Base-by-base conservation (phyloP, 352 stramenopile genomes). In the Blastocystis sp. region DNA sequence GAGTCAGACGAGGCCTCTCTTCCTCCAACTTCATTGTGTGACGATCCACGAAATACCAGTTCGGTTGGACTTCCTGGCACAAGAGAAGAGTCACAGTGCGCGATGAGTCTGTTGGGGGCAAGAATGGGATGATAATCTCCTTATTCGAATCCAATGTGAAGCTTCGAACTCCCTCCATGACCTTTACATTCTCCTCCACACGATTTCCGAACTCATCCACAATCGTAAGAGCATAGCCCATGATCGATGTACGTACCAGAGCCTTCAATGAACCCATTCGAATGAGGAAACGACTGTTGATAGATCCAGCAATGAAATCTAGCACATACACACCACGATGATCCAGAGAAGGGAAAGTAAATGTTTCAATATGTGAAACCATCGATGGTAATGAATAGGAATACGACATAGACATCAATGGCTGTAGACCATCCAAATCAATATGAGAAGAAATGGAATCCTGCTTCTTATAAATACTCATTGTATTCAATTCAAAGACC, bases 401-500 rank as follows among this genome's bases (percentile, higher is more conserved):
- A 14, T 77, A n/a, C 16, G 14, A 35, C 2, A 12, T 9, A 1
- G 32, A 43, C 14, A 16, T 11, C 6, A 51, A n/a, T 19, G 85
- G 85, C 4, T 77, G 27, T 29, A 88, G 49, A 24, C 85, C 85
- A 14, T 88, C 69, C 35, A 88, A 16, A n/a, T 88, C 85, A 4
- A 88, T 57, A 7, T 19, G 16, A 11, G 46, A 19, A 27, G 7
- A 16, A 4, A 88, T 52, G 4, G 63, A 16, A n/a, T 49, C 49
- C 51, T 71, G 88, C 43, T 88, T 80, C 35, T 75, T 52, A 73
- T 88, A 88, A 66, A 65, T 77, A 7, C 32, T 54, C 19, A 37
- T 29, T 29, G 66, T 88, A 66, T 87, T 88, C n/a, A 88, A 3
- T 51, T 88, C 85, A 54, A 80, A 88, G 27, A 88, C 37, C 5